Conservation (phyloP, 176 grass and related monocot genomes). For the Dendrocalamus sinicus region DNA sequence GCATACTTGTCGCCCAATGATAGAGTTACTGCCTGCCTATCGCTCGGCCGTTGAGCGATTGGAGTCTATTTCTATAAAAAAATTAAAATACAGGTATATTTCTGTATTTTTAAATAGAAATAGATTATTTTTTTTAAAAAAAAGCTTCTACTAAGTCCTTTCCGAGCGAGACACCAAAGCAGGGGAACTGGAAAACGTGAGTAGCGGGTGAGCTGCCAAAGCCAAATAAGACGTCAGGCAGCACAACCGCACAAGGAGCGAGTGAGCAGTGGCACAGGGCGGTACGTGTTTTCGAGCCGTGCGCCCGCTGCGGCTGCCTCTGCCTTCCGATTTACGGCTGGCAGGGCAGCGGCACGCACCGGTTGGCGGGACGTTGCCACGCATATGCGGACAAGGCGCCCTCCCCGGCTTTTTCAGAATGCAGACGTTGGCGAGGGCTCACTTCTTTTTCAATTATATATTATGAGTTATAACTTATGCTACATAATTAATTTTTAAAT, state of each 20-base stretch:
- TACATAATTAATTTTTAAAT: no score
- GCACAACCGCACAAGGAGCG: not conserved
- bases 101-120: no score
- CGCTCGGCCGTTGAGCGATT: no score
- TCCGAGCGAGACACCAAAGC: not conserved
- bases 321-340: not conserved
- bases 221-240: not conserved
- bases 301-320: not conserved
- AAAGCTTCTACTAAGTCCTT: no score
- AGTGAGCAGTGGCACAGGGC: not conserved
- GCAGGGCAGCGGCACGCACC: not conserved
- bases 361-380: constrained; percentile 14
- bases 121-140: no score
- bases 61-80: no score
- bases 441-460: no score
- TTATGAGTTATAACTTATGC: no score
- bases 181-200: not conserved
- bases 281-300: constrained; percentile 14
- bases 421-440: not conserved
- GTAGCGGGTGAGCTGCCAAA: not conserved
- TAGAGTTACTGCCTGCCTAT: no score
- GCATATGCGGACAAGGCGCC: not conserved
- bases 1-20: no score
- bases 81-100: no score
- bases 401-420: not conserved